Evolutionary conservation across 352 stramenopile genomes (phyloP).

Genomic region (Phytophthora meadii): DNA sequence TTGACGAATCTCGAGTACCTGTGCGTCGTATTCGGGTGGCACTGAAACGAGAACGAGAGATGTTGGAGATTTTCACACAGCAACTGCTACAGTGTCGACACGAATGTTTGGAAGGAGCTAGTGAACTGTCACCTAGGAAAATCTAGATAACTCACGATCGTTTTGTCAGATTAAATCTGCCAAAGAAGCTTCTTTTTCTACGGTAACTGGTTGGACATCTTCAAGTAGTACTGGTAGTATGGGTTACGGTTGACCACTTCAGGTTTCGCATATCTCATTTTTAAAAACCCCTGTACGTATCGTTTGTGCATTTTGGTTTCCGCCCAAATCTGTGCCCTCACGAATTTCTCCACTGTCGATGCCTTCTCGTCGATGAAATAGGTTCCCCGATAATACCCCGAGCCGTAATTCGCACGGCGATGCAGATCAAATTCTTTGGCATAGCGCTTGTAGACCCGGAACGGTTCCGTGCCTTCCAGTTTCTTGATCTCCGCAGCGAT

Average conservation of each 20-base stretch:
- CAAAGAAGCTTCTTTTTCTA: too few relatives aligned
- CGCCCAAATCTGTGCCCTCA: not conserved
- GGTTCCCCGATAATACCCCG: not conserved
- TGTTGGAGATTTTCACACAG: slow-evolving; percentile 55
- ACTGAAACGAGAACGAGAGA: slow-evolving; percentile 46
- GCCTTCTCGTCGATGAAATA: not conserved
- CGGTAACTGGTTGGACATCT: not conserved
- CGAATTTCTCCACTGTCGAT: not conserved
- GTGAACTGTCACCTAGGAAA: not conserved
- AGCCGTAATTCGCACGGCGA: not conserved
- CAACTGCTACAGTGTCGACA: slow-evolving; percentile 55
- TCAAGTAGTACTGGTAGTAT: slow-evolving; percentile 2
- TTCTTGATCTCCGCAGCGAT: not conserved
- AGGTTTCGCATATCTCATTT: not conserved
- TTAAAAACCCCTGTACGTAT: not conserved
- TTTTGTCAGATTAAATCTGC: too few relatives aligned
- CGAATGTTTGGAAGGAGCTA: slow-evolving; percentile 46
- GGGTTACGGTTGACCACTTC: not conserved
- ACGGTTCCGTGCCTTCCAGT: not conserved
- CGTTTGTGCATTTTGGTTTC: not conserved
- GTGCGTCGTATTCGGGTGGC: slow-evolving; percentile 45
- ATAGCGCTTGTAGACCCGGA: not conserved
- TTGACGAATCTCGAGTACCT: slow-evolving; percentile 44
- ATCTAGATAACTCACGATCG: too few relatives aligned
- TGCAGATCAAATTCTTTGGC: not conserved